Base-by-base conservation (phyloP, 805 yeast genomes). In the Pichia sporocuriosa region DNA sequence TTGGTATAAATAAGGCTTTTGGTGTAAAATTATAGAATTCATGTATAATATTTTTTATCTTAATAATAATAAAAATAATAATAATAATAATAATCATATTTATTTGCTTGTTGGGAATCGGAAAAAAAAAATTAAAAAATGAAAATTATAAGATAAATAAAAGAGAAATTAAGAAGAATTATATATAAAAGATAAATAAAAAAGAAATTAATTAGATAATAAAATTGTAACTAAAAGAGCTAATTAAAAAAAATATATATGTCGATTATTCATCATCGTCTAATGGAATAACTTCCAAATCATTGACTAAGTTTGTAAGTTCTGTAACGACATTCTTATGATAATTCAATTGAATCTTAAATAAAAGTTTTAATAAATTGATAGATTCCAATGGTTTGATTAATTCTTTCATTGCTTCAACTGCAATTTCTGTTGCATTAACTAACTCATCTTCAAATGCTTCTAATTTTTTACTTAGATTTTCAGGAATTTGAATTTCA, bases 381-480 rank as follows among this genome's bases (percentile, higher is more conserved):
- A 84, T 69, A 41, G 78, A 67, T 59, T 81, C 83, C 10, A 77
- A 68, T 20, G 89, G 86, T 47, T 73, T 76, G 50, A 84, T 75
- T 42, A 84, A 67, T 49, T 72, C 75, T 59, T 81, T 78, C 93
- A 84, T 83, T 40, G 79, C 77, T 52, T 77, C 75, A n/a, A 83
- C 93, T 0, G 95, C 93, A 22, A 72, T 66, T 43, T 83, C 81
- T 4, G 88, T 84, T 21, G 87, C 85, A 50, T 79, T 75, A 27
- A 84, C 93, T 49, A 84, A 73, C 47, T 82, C 90, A 57, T 84
- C 95, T 61, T 84, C 95, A 46, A 69, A 69, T 15, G 65, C 58
- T 45, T 77, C 79, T 50, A 76, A 63, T 41, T 73, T 76, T 48
- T 69, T 71, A 46, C 67, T 66, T 49, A 79, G 69, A 32, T 66